Percentiles rank a stretch among this genome's conserved stretches.
phyloP scores from a whole-genome alignment of 225 moss, liverwort and hornwort genomes.

The Ulota crispa region DNA sequence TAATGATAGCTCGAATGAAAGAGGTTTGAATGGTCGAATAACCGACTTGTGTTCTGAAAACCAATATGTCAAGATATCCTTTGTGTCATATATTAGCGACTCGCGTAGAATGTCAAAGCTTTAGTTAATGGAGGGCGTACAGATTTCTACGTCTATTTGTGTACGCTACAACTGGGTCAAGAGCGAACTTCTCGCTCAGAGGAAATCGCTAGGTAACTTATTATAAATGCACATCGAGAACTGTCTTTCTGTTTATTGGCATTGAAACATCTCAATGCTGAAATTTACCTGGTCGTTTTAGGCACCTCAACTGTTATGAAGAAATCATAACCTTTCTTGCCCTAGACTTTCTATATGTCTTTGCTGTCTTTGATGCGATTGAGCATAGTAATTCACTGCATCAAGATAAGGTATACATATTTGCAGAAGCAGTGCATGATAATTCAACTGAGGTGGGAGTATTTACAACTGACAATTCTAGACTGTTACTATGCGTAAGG shows the following conservation, averaged over 20 bases:
- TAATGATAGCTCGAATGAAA: slow-evolving; percentile 9
- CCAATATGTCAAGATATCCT: not conserved
- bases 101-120: not conserved
- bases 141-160: not conserved
- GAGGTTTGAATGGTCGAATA: not conserved
- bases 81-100: not conserved
- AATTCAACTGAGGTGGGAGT: not conserved
- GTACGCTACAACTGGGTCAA: not conserved
- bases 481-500: not conserved
- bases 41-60: not conserved
- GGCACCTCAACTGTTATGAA: not conserved
- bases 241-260: not conserved
- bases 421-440: not conserved
- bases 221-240: not conserved
- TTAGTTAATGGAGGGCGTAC: not conserved
- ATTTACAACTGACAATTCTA: not conserved
- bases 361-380: not conserved
- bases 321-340: not conserved
- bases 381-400: not conserved
- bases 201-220: not conserved
- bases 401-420: not conserved
- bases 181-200: not conserved
- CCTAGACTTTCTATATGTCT: not conserved
- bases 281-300: not conserved
- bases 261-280: not conserved